These are phyloP conservation scores for Scenedesmus sp. DNA, from an alignment of 163 green algal genomes.

Conservation along the genomic window DNA sequence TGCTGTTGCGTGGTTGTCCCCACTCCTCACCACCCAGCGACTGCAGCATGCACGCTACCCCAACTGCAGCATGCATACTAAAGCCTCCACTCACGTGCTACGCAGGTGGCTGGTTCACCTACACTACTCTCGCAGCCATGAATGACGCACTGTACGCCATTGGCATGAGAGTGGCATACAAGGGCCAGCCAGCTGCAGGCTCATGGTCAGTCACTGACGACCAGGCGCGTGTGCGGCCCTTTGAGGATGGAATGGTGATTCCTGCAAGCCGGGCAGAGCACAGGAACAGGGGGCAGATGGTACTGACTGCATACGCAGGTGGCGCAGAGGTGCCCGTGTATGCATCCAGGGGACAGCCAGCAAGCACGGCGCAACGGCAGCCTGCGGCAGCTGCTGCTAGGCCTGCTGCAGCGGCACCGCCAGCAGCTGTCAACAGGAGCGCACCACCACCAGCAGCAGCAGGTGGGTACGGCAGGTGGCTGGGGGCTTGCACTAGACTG, in stretches of 20 bases:
- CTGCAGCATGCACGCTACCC: neutral
- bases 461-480: neutral
- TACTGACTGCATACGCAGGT: constrained; percentile 30
- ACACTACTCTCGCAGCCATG: constrained; percentile 39
- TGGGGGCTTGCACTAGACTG: neutral
- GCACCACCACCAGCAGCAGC: neutral
- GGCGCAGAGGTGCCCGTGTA: constrained; percentile 32
- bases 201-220: constrained; percentile 42
- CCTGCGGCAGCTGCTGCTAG: neutral
- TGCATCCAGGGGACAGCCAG: neutral
- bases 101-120: constrained; percentile 32
- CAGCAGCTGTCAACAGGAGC: neutral
- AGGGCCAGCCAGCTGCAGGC: neutral
- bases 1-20: neutral
- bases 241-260: constrained; percentile 28
- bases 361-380: constrained; percentile 7
- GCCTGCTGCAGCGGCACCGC: neutral
- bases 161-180: neutral
- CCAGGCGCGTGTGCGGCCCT: neutral
- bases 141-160: constrained; percentile 31
- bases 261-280: constrained; percentile 1
- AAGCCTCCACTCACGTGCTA: neutral
- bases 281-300: neutral
- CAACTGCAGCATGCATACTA: neutral
- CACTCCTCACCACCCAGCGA: neutral